Evolutionary conservation across 768 basidiomycete genomes (phyloP), one percentile per base, ranked within the genome.

Genomic region (Neoboletus subvelutipes): DNA sequence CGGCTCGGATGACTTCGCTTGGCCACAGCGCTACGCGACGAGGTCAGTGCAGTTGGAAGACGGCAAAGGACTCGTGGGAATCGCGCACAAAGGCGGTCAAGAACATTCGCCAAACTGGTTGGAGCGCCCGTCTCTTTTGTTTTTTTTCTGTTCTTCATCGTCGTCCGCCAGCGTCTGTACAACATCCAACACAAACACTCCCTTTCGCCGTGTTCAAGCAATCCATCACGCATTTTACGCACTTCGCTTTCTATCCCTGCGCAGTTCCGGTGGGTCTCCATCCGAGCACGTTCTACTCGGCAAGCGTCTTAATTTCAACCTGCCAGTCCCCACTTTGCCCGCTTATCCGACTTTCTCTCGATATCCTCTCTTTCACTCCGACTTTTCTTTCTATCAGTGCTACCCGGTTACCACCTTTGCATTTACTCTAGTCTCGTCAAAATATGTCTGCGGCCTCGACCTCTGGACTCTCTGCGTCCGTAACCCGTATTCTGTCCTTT

Each of bases 401-500:
- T 54, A 24, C 45, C 28, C 49, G 29, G 41, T 22, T 37, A 39
- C 50, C 51, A 28, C 40, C 45, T 18, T 50, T 41, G 41, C 56
- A 52, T 57, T 41, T 53, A 53, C 46, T 45, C 55, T 57, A 54
- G 50, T 56, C 7, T 13, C 39, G 33, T 11, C 29, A 58, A 63
- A 54, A 64, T 68, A 90, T 90, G 88, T 79, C 88, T 63, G 47
- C 59, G 6, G 74, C 87, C 58, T 83, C 87, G 29, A 84, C 91
- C 64, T 82, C 90, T 58, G 85, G 87, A 62, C 83, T 95, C 64
- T 94, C 95, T 58, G 95, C 95, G 55, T 93, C 92, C 45, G 94
- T 97, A 65, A 99, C 97, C 49, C 89, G 95, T 61, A 96, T 99
- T 69, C 87, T 99, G 66, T 87, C 81, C 67, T 78, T 99, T 56